Percentiles rank a stretch among this genome's conserved stretches.
Conservation (phyloP, 2,329 filamentous ascomycete genomes). For the Talaromyces sp. region DNA sequence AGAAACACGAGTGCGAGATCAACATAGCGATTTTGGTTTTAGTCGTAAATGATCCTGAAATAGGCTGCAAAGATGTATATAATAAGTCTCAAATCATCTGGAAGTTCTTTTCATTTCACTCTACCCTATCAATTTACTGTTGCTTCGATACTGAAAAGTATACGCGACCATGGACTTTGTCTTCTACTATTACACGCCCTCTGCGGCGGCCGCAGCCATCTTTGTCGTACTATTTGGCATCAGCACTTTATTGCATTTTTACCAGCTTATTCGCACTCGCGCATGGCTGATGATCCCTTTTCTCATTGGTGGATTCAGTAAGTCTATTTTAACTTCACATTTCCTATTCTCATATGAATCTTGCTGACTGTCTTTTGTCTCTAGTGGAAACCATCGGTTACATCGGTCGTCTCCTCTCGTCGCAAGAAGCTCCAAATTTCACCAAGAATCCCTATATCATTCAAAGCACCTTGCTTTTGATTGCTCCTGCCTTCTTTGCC, state of each 20-base stretch:
- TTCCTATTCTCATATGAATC: background rate
- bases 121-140: too few relatives aligned
- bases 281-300: constrained; percentile 36
- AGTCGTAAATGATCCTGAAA: background rate
- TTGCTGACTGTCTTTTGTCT: background rate
- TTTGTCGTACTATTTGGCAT: constrained; percentile 29
- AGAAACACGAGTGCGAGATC: background rate
- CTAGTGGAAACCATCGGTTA: constrained; percentile 58
- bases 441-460: constrained; percentile 32
- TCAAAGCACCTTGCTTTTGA: constrained; percentile 31
- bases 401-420: constrained; percentile 51
- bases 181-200: constrained; percentile 31
- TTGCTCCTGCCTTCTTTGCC: constrained; percentile 33
- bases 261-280: constrained; percentile 27
- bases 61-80: background rate
- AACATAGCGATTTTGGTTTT: background rate
- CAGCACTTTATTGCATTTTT: constrained; percentile 26
- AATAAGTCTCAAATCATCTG: background rate
- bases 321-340: background rate
- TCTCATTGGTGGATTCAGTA: constrained; percentile 40
- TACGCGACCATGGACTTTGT: constrained; percentile 12
- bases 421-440: constrained; percentile 33
- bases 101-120: background rate
- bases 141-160: background rate
- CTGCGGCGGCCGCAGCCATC: constrained; percentile 24